phyloP scores from a whole-genome alignment of 2,329 filamentous ascomycete species.

The Capronia americana region DNA sequence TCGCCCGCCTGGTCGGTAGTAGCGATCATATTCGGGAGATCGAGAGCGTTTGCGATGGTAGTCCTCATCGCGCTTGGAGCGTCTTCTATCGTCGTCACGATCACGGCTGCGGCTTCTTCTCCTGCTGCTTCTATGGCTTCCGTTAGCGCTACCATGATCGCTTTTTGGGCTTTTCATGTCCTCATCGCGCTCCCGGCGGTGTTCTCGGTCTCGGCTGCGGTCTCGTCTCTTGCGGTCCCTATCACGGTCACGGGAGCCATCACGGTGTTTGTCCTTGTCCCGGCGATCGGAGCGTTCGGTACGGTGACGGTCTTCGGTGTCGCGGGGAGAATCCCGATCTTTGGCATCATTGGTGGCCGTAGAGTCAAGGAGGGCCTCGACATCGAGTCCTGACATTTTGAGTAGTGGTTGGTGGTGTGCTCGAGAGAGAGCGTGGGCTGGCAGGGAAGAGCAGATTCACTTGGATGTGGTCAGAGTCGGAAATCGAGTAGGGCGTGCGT shows the following conservation, averaged over 20 bases:
- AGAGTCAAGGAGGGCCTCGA: constrained; percentile 89
- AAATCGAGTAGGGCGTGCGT: constrained; percentile 32
- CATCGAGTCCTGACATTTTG: constrained; percentile 74
- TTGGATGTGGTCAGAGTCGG: constrained; percentile 36
- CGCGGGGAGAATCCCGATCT: constrained; percentile 51
- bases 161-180: constrained; percentile 71
- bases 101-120: constrained; percentile 80
- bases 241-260: constrained; percentile 64
- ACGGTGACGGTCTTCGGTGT: constrained; percentile 59
- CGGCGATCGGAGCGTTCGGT: constrained; percentile 62
- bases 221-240: constrained; percentile 66
- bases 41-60: constrained; percentile 73
- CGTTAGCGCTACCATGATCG: constrained; percentile 73
- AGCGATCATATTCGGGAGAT: constrained; percentile 69
- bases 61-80: constrained; percentile 70
- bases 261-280: constrained; percentile 63
- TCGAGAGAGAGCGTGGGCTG: constrained; percentile 10
- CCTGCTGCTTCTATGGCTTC: constrained; percentile 74
- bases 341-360: constrained; percentile 64
- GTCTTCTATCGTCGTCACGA: constrained; percentile 75
- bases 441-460: constrained; percentile 31
- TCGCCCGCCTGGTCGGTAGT: constrained; percentile 58
- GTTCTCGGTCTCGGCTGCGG: constrained; percentile 62
- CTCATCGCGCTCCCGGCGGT: constrained; percentile 60
- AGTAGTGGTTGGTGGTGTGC: constrained; percentile 33